phyloP scores from a whole-genome alignment of 768 basidiomycete species.

The Leccinum subtestaceum region DNA sequence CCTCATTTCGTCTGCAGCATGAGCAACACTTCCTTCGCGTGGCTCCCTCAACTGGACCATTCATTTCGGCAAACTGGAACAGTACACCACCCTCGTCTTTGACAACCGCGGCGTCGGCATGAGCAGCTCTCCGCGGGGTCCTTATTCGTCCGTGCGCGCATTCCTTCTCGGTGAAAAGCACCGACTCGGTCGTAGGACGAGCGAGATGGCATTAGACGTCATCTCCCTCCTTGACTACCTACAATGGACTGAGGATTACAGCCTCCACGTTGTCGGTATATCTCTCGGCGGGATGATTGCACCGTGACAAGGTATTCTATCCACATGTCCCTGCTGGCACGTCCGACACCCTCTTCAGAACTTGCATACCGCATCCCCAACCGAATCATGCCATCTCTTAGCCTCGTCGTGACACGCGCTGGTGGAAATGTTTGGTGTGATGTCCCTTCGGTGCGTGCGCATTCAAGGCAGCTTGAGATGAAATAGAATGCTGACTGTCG shows the following conservation, averaged over 20 bases:
- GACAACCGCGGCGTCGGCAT: constrained; percentile 85
- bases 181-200: constrained; percentile 46
- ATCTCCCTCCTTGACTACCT: constrained; percentile 65
- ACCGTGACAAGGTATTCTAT: constrained; percentile 46
- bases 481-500: background rate
- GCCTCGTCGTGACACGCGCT: constrained; percentile 67
- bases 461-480: background rate
- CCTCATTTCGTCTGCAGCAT: no score
- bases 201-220: constrained; percentile 74
- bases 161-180: background rate
- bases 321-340: background rate
- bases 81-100: constrained; percentile 54
- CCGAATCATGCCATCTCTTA: constrained; percentile 57
- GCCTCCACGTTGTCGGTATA: constrained; percentile 68
- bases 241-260: constrained; percentile 62
- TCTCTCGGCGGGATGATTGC: constrained; percentile 87
- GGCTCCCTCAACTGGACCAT: no score
- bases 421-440: constrained; percentile 58
- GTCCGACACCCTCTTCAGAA: constrained; percentile 41
- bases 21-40: no score
- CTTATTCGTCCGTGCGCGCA: constrained; percentile 59
- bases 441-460: constrained; percentile 56
- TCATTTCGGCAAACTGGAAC: no score
- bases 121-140: constrained; percentile 65
- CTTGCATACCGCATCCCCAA: constrained; percentile 64